Conservation (phyloP, 2,329 filamentous ascomycete genomes). For the Delphinella strobiligena region DNA sequence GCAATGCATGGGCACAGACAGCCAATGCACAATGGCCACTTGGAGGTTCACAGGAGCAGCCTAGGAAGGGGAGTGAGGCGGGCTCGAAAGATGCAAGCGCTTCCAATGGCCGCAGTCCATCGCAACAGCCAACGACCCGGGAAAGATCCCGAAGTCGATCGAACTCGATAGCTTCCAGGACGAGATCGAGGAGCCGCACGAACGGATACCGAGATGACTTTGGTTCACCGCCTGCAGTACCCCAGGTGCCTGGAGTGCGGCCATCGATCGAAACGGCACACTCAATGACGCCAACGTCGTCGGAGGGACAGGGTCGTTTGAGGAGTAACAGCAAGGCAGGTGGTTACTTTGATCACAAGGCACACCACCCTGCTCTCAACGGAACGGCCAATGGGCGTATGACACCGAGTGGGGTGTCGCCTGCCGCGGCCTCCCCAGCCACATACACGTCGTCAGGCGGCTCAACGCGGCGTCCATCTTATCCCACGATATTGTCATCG, state of each 20-base stretch:
- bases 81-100: too few relatives aligned
- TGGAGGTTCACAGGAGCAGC: not conserved
- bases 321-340: constrained; percentile 6
- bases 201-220: constrained; percentile 40
- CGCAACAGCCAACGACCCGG: constrained; percentile 1
- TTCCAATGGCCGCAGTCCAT: constrained; percentile 4
- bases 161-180: constrained; percentile 40
- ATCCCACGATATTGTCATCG: not conserved
- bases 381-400: not conserved
- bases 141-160: constrained; percentile 37
- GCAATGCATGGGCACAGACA: not conserved
- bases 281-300: not conserved
- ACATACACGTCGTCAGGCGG: not conserved
- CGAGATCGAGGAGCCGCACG: constrained; percentile 42
- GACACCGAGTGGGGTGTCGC: not conserved
- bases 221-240: not conserved
- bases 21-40: constrained; percentile 4
- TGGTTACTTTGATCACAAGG: constrained; percentile 1
- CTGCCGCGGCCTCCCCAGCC: not conserved
- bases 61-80: constrained; percentile 25
- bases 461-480: not conserved
- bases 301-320: constrained; percentile 2
- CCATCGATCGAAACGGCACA: not conserved
- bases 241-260: not conserved
- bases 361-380: not conserved